Evolutionary conservation across 1,284 basidiomycete species (phyloP).

Genomic region (Fomitopsis schrenkii): DNA sequence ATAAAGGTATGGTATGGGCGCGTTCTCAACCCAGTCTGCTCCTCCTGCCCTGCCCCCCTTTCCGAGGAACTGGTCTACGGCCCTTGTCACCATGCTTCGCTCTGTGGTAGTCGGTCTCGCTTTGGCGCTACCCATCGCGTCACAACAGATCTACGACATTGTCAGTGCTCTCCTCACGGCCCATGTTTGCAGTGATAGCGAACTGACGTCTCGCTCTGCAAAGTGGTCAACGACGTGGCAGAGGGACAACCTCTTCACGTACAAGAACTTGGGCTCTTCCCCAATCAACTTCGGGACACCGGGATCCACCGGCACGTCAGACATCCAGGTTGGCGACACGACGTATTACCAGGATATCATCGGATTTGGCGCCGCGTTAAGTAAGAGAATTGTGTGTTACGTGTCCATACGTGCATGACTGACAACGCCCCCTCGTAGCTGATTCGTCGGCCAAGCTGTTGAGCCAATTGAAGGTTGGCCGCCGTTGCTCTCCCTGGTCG

Average conservation of each 20-base stretch:
- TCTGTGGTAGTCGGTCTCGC: constrained; percentile 5
- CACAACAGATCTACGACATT: constrained; percentile 34
- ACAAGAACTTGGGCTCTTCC: constrained; percentile 23
- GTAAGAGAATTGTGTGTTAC: constrained; percentile 20
- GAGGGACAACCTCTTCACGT: constrained; percentile 29
- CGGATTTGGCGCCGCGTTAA: constrained; percentile 46
- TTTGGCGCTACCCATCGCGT: constrained; percentile 12
- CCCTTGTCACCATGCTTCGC: constrained; percentile 8
- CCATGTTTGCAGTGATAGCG: too few species aligned
- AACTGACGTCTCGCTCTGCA: neutral
- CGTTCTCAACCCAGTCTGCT: neutral
- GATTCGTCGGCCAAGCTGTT: constrained; percentile 46
- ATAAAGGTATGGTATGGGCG: neutral
- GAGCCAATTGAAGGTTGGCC: constrained; percentile 39
- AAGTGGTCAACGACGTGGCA: constrained; percentile 38
- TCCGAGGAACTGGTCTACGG: neutral
- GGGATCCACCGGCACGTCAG: constrained; percentile 36
- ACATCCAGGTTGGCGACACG: constrained; percentile 41
- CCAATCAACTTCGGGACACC: constrained; percentile 38
- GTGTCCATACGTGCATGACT: neutral
- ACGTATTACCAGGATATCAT: constrained; percentile 39
- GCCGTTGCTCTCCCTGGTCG: neutral
- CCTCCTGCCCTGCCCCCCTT: neutral
- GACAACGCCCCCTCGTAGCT: constrained; percentile 26
- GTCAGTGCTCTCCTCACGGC: constrained; percentile 23